Evolutionary conservation across 352 stramenopile species (phyloP).

Genomic region (Pythium brachiatum): DNA sequence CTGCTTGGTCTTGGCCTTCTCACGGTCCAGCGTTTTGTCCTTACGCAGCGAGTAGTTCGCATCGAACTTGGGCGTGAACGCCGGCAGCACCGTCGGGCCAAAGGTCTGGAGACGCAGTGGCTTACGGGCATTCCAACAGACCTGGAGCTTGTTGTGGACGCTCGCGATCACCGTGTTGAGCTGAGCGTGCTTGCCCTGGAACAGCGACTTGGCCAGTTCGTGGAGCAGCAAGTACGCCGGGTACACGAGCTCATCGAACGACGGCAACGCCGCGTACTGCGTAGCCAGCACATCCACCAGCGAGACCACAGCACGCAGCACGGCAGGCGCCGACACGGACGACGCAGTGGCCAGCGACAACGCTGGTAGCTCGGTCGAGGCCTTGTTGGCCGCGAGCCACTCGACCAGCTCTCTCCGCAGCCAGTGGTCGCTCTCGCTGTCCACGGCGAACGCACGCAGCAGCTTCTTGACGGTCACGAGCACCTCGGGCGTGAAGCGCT

Average conservation of each 20-base stretch:
- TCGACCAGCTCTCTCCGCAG: slow-evolving; percentile 46
- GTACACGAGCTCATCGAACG: slow-evolving; percentile 76
- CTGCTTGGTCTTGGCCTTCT: slow-evolving; percentile 87
- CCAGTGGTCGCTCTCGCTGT: slow-evolving; percentile 34
- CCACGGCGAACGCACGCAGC: slow-evolving; percentile 45
- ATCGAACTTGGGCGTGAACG: slow-evolving; percentile 89
- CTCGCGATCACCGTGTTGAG: slow-evolving; percentile 45
- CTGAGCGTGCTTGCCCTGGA: slow-evolving; percentile 28
- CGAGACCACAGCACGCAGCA: slow-evolving; percentile 46
- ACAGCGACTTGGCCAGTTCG: slow-evolving; percentile 44
- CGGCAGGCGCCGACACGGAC: slow-evolving; percentile 39
- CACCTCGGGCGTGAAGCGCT: slow-evolving; percentile 89
- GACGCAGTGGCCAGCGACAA: slow-evolving; percentile 41
- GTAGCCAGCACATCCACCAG: slow-evolving; percentile 41
- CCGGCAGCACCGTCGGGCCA: slow-evolving; percentile 60
- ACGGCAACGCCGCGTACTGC: slow-evolving; percentile 65
- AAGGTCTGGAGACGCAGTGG: slow-evolving; percentile 81
- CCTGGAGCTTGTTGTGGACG: slow-evolving; percentile 44
- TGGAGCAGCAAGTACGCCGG: slow-evolving; percentile 68
- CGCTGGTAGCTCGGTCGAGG: slow-evolving; percentile 30
- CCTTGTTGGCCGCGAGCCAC: slow-evolving; percentile 27
- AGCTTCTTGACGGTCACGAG: slow-evolving; percentile 49
- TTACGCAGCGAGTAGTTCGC: slow-evolving; percentile 92
- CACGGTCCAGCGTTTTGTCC: slow-evolving; percentile 82
- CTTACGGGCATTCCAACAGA: slow-evolving; percentile 43